A percentile compares a stretch with the other conserved stretches of the same genome.
These are phyloP conservation scores for Prosopis cineraria DNA, from an alignment of 306 rosid genomes.

Conservation along the genomic window DNA sequence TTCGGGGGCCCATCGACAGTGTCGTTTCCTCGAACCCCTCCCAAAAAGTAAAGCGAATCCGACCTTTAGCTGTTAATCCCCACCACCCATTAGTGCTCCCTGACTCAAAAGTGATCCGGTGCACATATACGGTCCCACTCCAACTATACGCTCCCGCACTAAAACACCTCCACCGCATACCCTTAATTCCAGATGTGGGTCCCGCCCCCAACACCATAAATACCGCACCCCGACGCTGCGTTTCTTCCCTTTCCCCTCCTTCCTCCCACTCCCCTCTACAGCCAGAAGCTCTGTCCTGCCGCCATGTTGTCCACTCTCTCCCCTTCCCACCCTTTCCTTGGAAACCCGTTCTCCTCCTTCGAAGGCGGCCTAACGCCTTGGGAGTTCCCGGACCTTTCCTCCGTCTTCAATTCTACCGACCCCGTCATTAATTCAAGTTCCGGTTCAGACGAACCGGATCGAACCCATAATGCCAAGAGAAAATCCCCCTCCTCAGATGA, in stretches of 20 bases:
- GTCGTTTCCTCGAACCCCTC: conserved; percentile 32
- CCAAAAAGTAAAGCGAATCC: conserved; percentile 26
- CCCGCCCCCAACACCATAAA: conserved; percentile 41
- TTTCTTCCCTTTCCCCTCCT: conserved; percentile 83
- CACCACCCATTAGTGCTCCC: conserved; percentile 51
- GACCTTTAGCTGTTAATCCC: conserved; percentile 36
- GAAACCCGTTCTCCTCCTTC: conserved; percentile 49
- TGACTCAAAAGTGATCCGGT: conserved; percentile 77
- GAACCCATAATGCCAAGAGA: conserved; percentile 23
- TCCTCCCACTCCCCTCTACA: conserved; percentile 40
- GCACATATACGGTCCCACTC: conserved; percentile 18
- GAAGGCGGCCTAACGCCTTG: conserved; percentile 51
- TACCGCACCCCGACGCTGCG: conserved; percentile 50
- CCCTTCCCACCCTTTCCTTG: conserved; percentile 39
- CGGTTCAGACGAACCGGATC: conserved; percentile 51
- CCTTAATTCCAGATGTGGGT: background rate
- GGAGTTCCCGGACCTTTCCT: conserved; percentile 49
- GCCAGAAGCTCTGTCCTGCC: conserved; percentile 3
- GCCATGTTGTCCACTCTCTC: conserved; percentile 67
- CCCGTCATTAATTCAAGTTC: conserved; percentile 42
- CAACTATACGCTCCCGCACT: background rate
- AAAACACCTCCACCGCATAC: conserved; percentile 30
- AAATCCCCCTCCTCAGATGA: conserved; percentile 25
- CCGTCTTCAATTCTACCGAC: conserved; percentile 27
- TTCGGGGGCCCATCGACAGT: conserved; percentile 45